Evolutionary conservation across 1,284 basidiomycete species (phyloP).

Genomic region (Sporisorium scitamineum): DNA sequence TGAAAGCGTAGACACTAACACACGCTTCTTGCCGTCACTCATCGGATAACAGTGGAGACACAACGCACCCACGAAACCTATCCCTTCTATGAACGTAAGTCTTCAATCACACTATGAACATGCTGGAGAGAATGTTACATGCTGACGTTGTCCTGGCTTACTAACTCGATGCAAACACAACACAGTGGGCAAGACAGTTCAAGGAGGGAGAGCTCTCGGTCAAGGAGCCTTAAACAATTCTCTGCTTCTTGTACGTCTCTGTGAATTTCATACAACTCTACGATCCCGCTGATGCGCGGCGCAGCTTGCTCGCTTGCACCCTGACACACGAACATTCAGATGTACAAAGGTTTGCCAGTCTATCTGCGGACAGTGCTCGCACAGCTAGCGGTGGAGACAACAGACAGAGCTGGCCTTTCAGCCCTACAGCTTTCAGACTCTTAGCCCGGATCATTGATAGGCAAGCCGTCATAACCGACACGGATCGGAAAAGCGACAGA

Average conservation of each 20-base stretch:
- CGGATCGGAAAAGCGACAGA: not conserved
- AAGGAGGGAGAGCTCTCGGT: conserved; percentile 64
- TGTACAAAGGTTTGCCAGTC: too few relatives aligned
- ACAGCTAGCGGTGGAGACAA: too few relatives aligned
- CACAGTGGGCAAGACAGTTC: conserved; percentile 68
- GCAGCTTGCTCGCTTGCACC: too few relatives aligned
- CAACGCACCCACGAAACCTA: conserved; percentile 62
- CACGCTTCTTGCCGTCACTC: not conserved
- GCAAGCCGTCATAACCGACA: not conserved
- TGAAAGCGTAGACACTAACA: not conserved
- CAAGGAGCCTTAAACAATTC: conserved; percentile 55
- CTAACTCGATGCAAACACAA: not conserved
- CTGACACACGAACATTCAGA: too few relatives aligned
- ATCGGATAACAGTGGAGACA: conserved; percentile 60
- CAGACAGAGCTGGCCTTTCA: too few relatives aligned
- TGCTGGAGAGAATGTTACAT: too few relatives aligned
- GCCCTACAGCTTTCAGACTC: too few relatives aligned
- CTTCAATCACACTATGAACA: accelerated
- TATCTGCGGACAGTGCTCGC: too few relatives aligned
- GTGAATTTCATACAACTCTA: conserved; percentile 6
- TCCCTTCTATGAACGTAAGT: conserved; percentile 64
- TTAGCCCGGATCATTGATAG: not conserved
- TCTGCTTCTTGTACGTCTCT: not conserved
- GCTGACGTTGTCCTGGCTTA: conserved; percentile 10
- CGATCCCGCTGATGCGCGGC: not conserved